Evolutionary conservation across 805 yeast genomes (phyloP), one percentile per base, ranked within the genome.

Genomic region (Cyberlindnera sargentensis): DNA sequence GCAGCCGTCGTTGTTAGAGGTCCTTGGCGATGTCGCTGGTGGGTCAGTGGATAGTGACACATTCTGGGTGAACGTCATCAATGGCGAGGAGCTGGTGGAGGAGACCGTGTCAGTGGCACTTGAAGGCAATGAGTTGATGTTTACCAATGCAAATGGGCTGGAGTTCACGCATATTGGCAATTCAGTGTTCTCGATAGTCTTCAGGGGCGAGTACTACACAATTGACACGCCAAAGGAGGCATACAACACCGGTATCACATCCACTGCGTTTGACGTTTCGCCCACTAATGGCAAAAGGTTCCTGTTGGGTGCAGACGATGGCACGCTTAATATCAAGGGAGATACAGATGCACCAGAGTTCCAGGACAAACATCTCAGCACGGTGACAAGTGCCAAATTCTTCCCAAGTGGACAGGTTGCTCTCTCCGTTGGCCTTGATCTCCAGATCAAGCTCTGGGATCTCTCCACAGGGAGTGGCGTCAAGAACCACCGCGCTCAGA

Each of bases 321-420:
- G 77, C 4, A 47, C 49, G 6, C 47, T 71, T 7, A 2, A 28
- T 9, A 6, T 28, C 30, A 7, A 28, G 6, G 9, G 8, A 6
- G 30, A 28, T 28, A 28, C 30, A 28, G 30, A 28, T 7, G 30
- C 8, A 6, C 6, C 9, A 7, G 8, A 6, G 9, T 28, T 28
- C 9, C 30, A 28, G 9, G 9, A 34, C 45, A 10, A 15, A 10
- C 93, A 84, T 62, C 60, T 56, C 27, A 52, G 66, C 29, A 73
- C 76, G 38, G 65, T 84, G 2, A 55, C 68, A 1, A 61, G 66
- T 4, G 52, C 74, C 2, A 36, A 47, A 42, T 71, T 80, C 42
- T 83, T 85, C 56, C 87, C 93, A 0, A 78, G 86, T 11, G 77
- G 78, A 3, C 63, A 73, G 52, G 93, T 82, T 10, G 54, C 78